Base-by-base conservation (phyloP, 192 early-diverging fungal genomes). In the Mortierella claussenii region DNA sequence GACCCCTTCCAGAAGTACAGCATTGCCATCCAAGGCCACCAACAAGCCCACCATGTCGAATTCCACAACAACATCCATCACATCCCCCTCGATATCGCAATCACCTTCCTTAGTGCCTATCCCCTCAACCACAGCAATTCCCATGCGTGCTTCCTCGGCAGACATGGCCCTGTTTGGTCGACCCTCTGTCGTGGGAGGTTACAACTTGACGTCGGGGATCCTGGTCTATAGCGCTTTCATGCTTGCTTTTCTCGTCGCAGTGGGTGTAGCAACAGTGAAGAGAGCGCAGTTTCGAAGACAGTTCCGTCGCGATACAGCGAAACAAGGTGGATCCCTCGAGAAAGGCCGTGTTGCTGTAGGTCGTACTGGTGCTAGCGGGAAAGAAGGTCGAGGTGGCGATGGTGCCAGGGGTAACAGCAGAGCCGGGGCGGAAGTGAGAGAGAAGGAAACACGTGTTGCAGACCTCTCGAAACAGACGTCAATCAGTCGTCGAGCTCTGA, bases 181-280 rank as follows among this genome's bases (percentile, higher is more conserved):
- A 26, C 46, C 69, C 1, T 27, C 57, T 8, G 31, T 50, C 30
- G 43, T 62, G 0, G 59, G 45, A 4, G 46, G 30, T 1, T 71
- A 43, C 55, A 71, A 71, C 30, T 20, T 71, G 60, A 71, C 69
- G 0, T 1, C 43, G n/a, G 50, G 69, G 0, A 71, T 71, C 20
- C 13, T 71, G 2, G n/a, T 71, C 54, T 37, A 50, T 43, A 43
- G 46, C 12, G n/a, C 46, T 11, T 45, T 71, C 30, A 21, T 32
- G 4, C 27, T 57, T 20, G 10, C 20, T 5, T 69, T 69, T 26
- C 1, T 55, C 1, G 20, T 47, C 23, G n/a, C 48, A 0, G 7
- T 69, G 4, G 40, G 26, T 1, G n/a, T 37, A 13, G 68, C 58
- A 0, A 69, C 68, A 9, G 2, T 43, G 12, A 53, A 65, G 26